Evolutionary conservation across 306 rosid genomes (phyloP).

Genomic region (Casuarina equisetifolia): DNA sequence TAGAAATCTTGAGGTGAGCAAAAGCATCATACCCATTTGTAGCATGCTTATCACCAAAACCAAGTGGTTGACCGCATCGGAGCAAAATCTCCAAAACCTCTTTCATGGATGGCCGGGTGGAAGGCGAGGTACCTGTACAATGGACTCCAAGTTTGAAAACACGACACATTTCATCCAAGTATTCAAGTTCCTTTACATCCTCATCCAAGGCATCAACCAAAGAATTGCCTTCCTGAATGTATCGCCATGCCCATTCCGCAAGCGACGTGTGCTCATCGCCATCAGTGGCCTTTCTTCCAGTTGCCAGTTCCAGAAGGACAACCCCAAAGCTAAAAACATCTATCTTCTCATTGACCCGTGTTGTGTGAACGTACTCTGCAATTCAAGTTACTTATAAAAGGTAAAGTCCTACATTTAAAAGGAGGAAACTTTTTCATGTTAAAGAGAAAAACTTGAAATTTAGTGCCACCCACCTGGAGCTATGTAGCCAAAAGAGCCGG

Average conservation of each 20-base stretch:
- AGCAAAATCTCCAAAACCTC: constrained; percentile 51
- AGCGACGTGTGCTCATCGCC: constrained; percentile 66
- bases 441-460: background rate
- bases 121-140: constrained; percentile 55
- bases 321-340: constrained; percentile 85
- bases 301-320: constrained; percentile 63
- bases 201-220: constrained; percentile 55
- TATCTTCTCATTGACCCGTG: constrained; percentile 63
- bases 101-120: constrained; percentile 71
- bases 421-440: background rate
- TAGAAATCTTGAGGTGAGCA: constrained; percentile 7
- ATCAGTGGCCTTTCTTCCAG: constrained; percentile 59
- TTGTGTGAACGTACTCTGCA: constrained; percentile 67
- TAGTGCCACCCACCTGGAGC: constrained; percentile 73
- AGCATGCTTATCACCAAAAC: constrained; percentile 25
- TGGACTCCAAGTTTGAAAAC: constrained; percentile 63
- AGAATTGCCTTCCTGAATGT: constrained; percentile 33
- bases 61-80: constrained; percentile 14
- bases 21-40: constrained; percentile 15
- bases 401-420: background rate
- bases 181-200: constrained; percentile 45
- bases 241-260: constrained; percentile 68
- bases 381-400: constrained; percentile 4
- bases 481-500: constrained; percentile 89
- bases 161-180: constrained; percentile 51